These are phyloP conservation scores for Apiospora kogelbergensis DNA, from an alignment of 2,329 filamentous ascomycete genomes.

Conservation along the genomic window DNA sequence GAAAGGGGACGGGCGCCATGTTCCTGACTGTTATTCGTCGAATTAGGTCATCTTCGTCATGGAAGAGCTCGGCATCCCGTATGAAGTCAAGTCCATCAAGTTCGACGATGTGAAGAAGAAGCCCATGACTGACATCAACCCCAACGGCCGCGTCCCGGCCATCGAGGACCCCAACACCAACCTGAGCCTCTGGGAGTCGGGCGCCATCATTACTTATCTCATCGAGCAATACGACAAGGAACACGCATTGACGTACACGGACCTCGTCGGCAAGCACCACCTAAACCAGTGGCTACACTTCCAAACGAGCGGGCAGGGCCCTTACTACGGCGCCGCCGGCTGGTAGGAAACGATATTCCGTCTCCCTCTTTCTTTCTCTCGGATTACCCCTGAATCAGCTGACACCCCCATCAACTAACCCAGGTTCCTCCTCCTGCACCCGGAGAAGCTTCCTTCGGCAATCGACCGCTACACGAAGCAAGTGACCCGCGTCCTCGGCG, in stretches of 20 bases:
- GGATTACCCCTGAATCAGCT: too few species aligned
- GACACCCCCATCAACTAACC: not conserved
- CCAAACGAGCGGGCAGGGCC: too few species aligned
- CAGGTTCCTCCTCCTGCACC: not conserved
- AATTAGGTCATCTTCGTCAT: not conserved
- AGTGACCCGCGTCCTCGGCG: constrained; percentile 43
- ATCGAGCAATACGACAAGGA: constrained; percentile 36
- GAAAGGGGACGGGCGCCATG: too few species aligned
- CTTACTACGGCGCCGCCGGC: too few species aligned
- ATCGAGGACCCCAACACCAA: constrained; percentile 13
- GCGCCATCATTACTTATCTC: constrained; percentile 12
- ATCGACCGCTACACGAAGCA: constrained; percentile 45
- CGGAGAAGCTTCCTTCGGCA: not conserved
- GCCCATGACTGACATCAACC: constrained; percentile 25
- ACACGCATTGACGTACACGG: too few species aligned
- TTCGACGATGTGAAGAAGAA: constrained; percentile 28
- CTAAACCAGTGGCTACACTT: too few species aligned
- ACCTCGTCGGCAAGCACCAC: too few species aligned
- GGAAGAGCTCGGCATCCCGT: not conserved
- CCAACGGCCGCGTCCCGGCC: constrained; percentile 13
- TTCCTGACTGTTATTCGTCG: too few species aligned
- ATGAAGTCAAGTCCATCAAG: not conserved
- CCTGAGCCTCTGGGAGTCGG: constrained; percentile 14
- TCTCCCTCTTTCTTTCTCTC: too few species aligned
- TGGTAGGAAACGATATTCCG: too few species aligned